Evolutionary conservation across 441 rosid genomes (phyloP), one percentile per base, ranked within the genome.

Genomic region (Euphorbia celastroides): DNA sequence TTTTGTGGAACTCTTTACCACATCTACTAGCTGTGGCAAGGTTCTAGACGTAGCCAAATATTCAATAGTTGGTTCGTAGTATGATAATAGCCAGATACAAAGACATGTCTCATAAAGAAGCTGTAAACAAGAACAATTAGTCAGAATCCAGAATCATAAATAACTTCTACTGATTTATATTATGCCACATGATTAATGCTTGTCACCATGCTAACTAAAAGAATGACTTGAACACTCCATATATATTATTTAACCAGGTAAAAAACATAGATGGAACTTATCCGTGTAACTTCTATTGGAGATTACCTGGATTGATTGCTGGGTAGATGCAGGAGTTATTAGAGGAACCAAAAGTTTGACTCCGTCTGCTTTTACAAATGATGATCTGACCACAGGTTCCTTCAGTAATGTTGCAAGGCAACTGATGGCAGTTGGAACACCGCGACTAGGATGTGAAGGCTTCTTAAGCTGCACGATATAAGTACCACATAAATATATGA

Each of bases 101-200:
- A 95, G 93, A 74, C 99, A 88, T 58, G 98, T 90, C 74, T 95
- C 97, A 72, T 92, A 95, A 64, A 95, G 96, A 74, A 95, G 96
- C 98, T 95, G 95, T 70, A 55, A 71, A 32, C 75, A 54, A 64
- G 16, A 66, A 57, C 22, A 26, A 77, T 54, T 0, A 32, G 55
- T 66, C 75, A 70, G 70, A 68, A 75, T 74, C 50, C 32, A 68
- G 50, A 26, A 55, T 14, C 36, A 57, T 0, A 28, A 9, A 57
- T 16, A 11, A n/a, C n/a, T n/a, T n/a, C n/a, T n/a, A n/a, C n/a
- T 42, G 17, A 42, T 56, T 28, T 56, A 3, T 13, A 56, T 10
- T 23, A 14, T 48, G 9, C 54, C 17, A 32, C 5, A 55, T 2
- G 44, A 23, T 38, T 10, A 16, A 46, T 32, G 50, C 28, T 42